Conservation (phyloP, 1,139 yeast genomes). For the Lodderomyces parapsilosis region DNA sequence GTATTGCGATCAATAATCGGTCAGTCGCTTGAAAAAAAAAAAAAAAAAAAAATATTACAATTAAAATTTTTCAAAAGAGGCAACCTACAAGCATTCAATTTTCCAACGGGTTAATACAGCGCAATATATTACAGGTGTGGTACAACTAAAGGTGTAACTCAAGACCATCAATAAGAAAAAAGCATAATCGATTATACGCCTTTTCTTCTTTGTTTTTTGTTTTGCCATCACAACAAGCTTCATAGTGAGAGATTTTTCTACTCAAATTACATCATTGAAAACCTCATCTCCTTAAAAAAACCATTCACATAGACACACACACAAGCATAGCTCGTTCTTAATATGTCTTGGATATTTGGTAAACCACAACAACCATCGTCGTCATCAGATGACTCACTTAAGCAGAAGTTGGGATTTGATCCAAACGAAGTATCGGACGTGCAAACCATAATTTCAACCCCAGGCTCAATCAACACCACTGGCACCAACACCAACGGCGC, state of each 20-base stretch:
- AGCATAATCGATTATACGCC: background rate
- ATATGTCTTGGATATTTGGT: constrained; percentile 75
- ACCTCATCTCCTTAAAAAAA: background rate
- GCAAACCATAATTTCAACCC: constrained; percentile 56
- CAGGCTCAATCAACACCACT: constrained; percentile 39
- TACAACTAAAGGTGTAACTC: too few relatives aligned
- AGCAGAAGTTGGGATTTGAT: constrained; percentile 60
- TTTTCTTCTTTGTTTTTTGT: too few relatives aligned
- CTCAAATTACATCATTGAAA: background rate
- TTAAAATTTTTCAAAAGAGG: constrained; percentile 3
- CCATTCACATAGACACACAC: constrained; percentile 4
- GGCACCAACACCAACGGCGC: background rate
- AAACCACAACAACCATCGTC: constrained; percentile 21
- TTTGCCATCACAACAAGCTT: background rate
- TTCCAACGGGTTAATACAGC: too few relatives aligned
- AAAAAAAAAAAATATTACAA: background rate
- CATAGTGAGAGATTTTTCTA: background rate
- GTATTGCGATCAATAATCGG: too few relatives aligned
- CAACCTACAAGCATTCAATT: too few relatives aligned
- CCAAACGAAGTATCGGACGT: constrained; percentile 67
- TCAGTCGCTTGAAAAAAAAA: too few relatives aligned
- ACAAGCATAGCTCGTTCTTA: background rate
- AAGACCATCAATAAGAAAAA: too few relatives aligned
- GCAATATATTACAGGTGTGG: too few relatives aligned
- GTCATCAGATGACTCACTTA: constrained; percentile 21